phyloP scores from a whole-genome alignment of 768 basidiomycete genomes.

The Suillus subluteus region DNA sequence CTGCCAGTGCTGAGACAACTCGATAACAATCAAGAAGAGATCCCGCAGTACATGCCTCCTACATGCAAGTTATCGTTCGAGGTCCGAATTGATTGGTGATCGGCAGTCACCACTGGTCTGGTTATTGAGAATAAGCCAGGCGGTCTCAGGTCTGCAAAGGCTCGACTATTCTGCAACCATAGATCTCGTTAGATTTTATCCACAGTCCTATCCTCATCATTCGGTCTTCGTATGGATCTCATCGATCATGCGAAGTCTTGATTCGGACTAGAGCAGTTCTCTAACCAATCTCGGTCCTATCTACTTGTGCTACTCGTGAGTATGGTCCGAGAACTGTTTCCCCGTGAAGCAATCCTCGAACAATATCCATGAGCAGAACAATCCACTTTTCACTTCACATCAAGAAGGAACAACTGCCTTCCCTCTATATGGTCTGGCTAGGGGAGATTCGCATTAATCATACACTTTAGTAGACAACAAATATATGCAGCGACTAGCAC shows the following conservation, averaged over 20 bases:
- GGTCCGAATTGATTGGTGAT: background rate
- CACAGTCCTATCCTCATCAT: background rate
- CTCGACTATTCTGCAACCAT: background rate
- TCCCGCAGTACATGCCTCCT: background rate
- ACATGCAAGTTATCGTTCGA: background rate
- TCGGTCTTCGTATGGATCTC: background rate
- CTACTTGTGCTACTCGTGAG: background rate
- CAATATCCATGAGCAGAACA: conserved; percentile 7
- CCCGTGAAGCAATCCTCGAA: background rate
- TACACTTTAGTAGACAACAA: background rate
- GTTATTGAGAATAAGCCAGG: background rate
- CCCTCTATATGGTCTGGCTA: background rate
- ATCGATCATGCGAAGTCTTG: background rate
- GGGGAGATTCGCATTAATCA: background rate
- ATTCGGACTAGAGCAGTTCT: background rate
- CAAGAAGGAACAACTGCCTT: background rate
- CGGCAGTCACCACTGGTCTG: background rate
- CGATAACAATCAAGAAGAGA: background rate
- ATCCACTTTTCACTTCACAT: background rate
- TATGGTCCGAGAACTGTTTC: background rate
- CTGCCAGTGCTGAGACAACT: background rate
- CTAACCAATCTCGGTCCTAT: background rate
- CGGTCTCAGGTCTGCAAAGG: background rate
- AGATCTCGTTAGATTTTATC: background rate
- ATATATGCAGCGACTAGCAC: conserved; percentile 11